Evolutionary conservation across 768 basidiomycete species (phyloP), one percentile per base, ranked within the genome.

Genomic region (Trametopsis cervina): DNA sequence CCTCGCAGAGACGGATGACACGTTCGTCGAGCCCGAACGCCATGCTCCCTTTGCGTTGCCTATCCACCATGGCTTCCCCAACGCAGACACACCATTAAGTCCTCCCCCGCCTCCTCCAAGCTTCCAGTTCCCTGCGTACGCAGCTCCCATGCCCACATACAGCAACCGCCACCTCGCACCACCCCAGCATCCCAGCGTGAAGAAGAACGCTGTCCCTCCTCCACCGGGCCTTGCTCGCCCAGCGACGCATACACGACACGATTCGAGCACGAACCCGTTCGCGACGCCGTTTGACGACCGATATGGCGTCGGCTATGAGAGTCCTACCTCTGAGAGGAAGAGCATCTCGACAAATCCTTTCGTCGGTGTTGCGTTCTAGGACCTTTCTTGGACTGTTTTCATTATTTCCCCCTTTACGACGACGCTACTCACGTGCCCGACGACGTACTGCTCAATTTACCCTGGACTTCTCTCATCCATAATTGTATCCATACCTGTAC

Each of bases 281-380:
- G 74, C 77, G 49, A 87, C 85, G 43, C 86, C 87, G 6, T 89
- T 89, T 63, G 87, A 89, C 62, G 85, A 87, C 58, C 83, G 85
- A 60, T 71, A 76, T 48, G 57, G 57, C 27, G 47, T 21, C 20
- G 27, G 25, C 6, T 36, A 25, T n/a, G 29, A 36, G 18, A 23
- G 22, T 20, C 52, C 46, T 17, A 25, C 46, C 49, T 49, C 47
- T 54, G 58, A 64, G 51, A 64, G 73, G 57, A 75, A 72, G 67
- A 75, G 73, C 56, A 59, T n/a, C n/a, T n/a, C 65, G 21, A 74
- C 74, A 47, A 81, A 82, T 62, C 78, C 81, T 2, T 81, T 80
- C 52, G 43, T 59, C 5, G 64, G 59, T 11, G 41, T 64, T 44
- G 69, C 69, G 3, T 27, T 69, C 38, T 70, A 59, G 58, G 12